Evolutionary conservation across 2,329 filamentous ascomycete genomes (phyloP).

Genomic region (Claviceps pazoutovae): DNA sequence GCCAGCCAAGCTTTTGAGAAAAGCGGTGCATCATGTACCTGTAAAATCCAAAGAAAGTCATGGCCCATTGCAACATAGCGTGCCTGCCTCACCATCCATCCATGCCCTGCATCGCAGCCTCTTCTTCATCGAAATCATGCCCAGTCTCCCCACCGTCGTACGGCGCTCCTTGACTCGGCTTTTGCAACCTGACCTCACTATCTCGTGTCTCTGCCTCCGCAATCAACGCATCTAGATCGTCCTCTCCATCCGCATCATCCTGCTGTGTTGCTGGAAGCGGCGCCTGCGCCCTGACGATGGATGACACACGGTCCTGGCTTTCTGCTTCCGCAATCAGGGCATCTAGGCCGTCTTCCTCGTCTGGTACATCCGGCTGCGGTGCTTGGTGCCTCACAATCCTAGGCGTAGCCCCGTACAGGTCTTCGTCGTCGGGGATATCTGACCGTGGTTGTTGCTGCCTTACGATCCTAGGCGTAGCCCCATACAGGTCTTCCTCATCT

Average conservation of each 20-base stretch:
- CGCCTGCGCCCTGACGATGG: background rate
- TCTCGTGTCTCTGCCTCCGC: constrained; percentile 28
- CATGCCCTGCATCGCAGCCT: constrained; percentile 55
- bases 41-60: background rate
- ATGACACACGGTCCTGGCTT: constrained; percentile 7
- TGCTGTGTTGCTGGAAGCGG: background rate
- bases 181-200: background rate
- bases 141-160: background rate
- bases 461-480: constrained; percentile 30
- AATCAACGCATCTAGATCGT: constrained; percentile 39
- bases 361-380: background rate
- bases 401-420: no score
- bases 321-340: constrained; percentile 39
- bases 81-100: constrained; percentile 28
- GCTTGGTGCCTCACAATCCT: no score
- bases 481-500: constrained; percentile 33
- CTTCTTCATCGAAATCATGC: constrained; percentile 44
- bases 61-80: background rate
- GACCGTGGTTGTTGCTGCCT: constrained; percentile 9
- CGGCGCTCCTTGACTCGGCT: constrained; percentile 4
- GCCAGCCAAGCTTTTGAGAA: no score
- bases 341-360: constrained; percentile 32
- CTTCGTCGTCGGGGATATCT: constrained; percentile 8
- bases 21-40: no score
- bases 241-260: constrained; percentile 14